Conservation (phyloP, 306 rosid genomes). For the Heteromeles arbutifolia region DNA sequence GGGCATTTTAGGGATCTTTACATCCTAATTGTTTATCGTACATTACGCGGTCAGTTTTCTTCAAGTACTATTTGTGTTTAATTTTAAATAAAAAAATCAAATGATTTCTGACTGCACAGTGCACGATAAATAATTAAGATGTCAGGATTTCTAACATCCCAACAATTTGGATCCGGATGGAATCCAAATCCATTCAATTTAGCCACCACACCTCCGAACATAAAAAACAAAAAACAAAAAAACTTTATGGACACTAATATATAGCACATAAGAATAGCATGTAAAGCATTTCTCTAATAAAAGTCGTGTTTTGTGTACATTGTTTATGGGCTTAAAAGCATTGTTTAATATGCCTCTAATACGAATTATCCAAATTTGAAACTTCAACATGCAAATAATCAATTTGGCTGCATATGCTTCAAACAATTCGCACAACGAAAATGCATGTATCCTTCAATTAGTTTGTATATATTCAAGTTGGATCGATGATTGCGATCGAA, state of each 20-base stretch:
- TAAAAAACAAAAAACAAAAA: no score
- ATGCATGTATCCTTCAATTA: not conserved
- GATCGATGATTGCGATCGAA: not conserved
- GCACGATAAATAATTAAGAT: no score
- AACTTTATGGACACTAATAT: not conserved
- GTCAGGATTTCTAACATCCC: rapidly evolving
- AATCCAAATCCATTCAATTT: not conserved
- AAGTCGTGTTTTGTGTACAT: not conserved
- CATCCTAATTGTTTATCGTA: rapidly evolving
- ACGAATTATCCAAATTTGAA: not conserved
- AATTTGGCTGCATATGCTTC: not conserved
- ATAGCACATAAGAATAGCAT: not conserved
- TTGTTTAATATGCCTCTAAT: not conserved
- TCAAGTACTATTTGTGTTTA: no score
- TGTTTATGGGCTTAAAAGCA: not conserved
- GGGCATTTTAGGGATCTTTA: no score
- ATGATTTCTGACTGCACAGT: no score
- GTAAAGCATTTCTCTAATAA: not conserved
- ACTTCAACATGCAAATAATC: not conserved
- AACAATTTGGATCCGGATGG: no score
- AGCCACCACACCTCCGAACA: no score
- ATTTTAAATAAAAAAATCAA: no score
- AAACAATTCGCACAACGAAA: not conserved
- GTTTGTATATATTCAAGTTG: not conserved
- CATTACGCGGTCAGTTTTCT: rapidly evolving